These are phyloP conservation scores for Zygoascus bituminiphila DNA, from an alignment of 805 yeast genomes.

Conservation along the genomic window DNA sequence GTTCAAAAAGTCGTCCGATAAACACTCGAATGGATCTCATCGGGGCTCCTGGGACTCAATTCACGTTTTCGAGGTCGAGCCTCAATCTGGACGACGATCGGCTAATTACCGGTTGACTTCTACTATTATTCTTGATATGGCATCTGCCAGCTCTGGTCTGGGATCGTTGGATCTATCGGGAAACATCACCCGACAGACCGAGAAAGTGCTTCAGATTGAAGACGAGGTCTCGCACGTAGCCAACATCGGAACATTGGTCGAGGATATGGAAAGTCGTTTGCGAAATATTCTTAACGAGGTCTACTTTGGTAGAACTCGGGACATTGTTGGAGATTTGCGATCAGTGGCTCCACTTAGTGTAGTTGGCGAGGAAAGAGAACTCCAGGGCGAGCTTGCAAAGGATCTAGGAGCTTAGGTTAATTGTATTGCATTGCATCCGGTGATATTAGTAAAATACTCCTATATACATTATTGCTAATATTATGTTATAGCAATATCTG, in stretches of 20 bases:
- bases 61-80: constrained; percentile 75
- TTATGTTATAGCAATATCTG: neutral
- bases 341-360: constrained; percentile 32
- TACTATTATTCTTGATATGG: constrained; percentile 73
- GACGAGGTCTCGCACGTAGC: constrained; percentile 66
- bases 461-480: neutral
- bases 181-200: constrained; percentile 71
- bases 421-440: no score
- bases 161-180: constrained; percentile 59
- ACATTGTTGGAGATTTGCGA: constrained; percentile 67
- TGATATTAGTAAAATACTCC: neutral
- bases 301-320: constrained; percentile 90
- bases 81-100: constrained; percentile 28
- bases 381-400: constrained; percentile 37
- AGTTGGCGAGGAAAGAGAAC: constrained; percentile 31
- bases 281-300: constrained; percentile 87
- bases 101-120: constrained; percentile 69
- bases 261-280: constrained; percentile 79
- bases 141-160: constrained; percentile 28
- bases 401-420: constrained; percentile 24
- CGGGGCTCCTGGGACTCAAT: constrained; percentile 81
- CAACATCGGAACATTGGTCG: constrained; percentile 77
- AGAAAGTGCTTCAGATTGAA: constrained; percentile 39
- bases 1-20: constrained; percentile 58
- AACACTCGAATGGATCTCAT: constrained; percentile 13